Evolutionary conservation across 1,284 basidiomycete species (phyloP).

Genomic region (Porogramme epimiltina): DNA sequence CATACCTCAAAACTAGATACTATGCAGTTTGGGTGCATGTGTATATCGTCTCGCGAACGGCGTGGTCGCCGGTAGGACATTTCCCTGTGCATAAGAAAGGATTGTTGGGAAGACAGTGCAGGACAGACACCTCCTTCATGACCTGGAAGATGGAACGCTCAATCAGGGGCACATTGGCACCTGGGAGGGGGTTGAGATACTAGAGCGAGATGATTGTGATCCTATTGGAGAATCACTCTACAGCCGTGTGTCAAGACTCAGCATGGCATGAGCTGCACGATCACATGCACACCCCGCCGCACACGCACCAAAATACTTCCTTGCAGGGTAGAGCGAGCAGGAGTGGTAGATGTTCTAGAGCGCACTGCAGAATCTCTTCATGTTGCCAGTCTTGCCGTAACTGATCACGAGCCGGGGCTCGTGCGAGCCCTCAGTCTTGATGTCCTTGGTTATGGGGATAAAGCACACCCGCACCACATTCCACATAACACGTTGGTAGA

Average conservation of each 20-base stretch:
- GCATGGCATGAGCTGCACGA: not conserved
- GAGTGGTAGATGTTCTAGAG: slow-evolving; percentile 97
- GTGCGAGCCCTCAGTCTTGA: slow-evolving; percentile 91
- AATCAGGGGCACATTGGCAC: slow-evolving; percentile 82
- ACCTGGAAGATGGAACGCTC: slow-evolving; percentile 95
- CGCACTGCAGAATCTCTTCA: slow-evolving; percentile 88
- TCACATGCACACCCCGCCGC: not conserved
- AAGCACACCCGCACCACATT: slow-evolving; percentile 82
- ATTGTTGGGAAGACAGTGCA: slow-evolving; percentile 96
- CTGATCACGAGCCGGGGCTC: slow-evolving; percentile 95
- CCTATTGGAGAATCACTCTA: slow-evolving; percentile 96
- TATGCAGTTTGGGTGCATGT: slow-evolving; percentile 65
- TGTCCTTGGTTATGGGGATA: slow-evolving; percentile 93
- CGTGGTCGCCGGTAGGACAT: slow-evolving; percentile 67
- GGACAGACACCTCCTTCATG: slow-evolving; percentile 93
- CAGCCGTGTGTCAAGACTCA: not conserved
- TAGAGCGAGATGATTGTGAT: slow-evolving; percentile 95
- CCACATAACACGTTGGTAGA: slow-evolving; percentile 93
- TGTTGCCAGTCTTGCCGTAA: slow-evolving; percentile 92
- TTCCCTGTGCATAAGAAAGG: slow-evolving; percentile 81
- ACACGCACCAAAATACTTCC: slow-evolving; percentile 84
- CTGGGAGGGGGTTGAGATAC: slow-evolving; percentile 88
- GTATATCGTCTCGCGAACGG: slow-evolving; percentile 98
- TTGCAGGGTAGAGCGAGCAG: slow-evolving; percentile 92
- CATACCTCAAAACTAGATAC: not conserved